These are phyloP conservation scores for Exophiala spinifera DNA, from an alignment of 2,329 filamentous ascomycete species.

Conservation along the genomic window DNA sequence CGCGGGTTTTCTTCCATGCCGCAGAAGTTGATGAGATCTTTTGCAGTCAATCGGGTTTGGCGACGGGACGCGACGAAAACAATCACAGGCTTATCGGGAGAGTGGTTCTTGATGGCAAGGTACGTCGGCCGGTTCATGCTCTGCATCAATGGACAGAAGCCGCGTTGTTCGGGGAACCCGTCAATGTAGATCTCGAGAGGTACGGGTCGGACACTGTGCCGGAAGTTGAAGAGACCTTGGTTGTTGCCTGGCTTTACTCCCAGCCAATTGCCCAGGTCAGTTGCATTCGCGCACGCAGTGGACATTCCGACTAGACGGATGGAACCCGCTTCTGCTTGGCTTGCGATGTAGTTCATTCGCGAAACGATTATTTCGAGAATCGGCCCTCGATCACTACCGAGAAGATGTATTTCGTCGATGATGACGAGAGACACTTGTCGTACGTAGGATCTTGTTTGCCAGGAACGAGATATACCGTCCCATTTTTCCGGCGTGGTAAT, in stretches of 20 bases:
- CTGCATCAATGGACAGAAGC: conserved; percentile 97
- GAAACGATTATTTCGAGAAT: conserved; percentile 95
- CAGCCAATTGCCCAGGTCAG: conserved; percentile 91
- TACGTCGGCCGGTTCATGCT: conserved; percentile 98
- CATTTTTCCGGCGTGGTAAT: conserved; percentile 99
- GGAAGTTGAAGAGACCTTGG: conserved; percentile 79
- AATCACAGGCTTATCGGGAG: conserved; percentile 93
- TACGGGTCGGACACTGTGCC: conserved; percentile 93
- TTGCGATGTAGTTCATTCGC: conserved; percentile 97
- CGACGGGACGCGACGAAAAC: conserved; percentile 95
- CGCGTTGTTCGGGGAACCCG: conserved; percentile 89
- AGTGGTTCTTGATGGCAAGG: conserved; percentile 92
- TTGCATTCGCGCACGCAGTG: conserved; percentile 93
- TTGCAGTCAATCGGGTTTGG: conserved; percentile 91
- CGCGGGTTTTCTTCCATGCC: conserved; percentile 98
- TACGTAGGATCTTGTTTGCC: conserved; percentile 96
- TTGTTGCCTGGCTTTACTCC: conserved; percentile 78
- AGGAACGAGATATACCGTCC: conserved; percentile 98
- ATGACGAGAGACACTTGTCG: conserved; percentile 93
- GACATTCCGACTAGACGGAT: conserved; percentile 98
- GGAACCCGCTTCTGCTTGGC: conserved; percentile 85
- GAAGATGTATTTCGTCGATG: conserved; percentile 95
- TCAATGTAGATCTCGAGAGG: conserved; percentile 96
- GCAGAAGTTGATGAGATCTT: conserved; percentile 94
- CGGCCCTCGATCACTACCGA: conserved; percentile 94